These are phyloP conservation scores for Mycena venus DNA, from an alignment of 768 basidiomycete species.

Conservation along the genomic window DNA sequence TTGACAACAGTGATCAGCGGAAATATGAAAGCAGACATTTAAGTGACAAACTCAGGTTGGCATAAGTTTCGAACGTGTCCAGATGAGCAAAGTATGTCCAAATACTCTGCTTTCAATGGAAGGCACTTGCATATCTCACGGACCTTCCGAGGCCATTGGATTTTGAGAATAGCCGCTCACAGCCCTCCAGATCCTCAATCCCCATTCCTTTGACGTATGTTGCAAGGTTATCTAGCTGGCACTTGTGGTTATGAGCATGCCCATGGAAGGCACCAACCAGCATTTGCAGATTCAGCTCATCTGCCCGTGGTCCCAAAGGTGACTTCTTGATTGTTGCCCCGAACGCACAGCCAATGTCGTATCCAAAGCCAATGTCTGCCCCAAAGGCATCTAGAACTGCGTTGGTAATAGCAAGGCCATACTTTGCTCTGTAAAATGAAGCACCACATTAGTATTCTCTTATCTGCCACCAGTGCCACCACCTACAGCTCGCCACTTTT, in stretches of 20 bases:
- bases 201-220: constrained; percentile 26
- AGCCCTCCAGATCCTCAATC: constrained; percentile 29
- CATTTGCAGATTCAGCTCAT: background rate
- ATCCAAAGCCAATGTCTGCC: background rate
- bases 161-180: constrained; percentile 24
- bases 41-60: background rate
- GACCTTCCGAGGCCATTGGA: constrained; percentile 22
- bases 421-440: constrained; percentile 22
- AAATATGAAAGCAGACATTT: no score
- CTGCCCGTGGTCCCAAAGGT: constrained; percentile 8
- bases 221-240: constrained; percentile 24
- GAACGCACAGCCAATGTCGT: constrained; percentile 35
- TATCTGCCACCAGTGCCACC: constrained; percentile 38
- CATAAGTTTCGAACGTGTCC: background rate
- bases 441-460: background rate
- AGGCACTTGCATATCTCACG: background rate
- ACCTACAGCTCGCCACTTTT: constrained; percentile 53
- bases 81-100: background rate
- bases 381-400: constrained; percentile 14
- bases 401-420: constrained; percentile 21
- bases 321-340: constrained; percentile 12
- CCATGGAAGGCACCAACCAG: no score
- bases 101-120: constrained; percentile 30
- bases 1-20: no score
- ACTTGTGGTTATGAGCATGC: constrained; percentile 19